phyloP scores from a whole-genome alignment of 495 filamentous ascomycete genomes.

The Lasiosphaeriaceae sp. region DNA sequence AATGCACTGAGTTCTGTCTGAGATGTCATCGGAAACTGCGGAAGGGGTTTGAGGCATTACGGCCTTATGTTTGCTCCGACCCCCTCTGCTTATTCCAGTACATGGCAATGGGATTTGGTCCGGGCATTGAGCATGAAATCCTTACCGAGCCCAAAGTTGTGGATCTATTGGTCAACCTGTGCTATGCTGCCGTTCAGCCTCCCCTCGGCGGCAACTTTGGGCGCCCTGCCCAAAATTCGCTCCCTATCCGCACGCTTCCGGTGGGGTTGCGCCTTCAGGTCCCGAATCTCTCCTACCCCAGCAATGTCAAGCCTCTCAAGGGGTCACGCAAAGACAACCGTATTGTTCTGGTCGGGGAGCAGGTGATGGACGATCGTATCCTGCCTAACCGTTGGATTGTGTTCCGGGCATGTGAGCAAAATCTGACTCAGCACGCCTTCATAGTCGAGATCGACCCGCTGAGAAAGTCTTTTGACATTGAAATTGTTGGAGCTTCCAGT shows the following conservation, averaged over 20 bases:
- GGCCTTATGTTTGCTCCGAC: slow-evolving; percentile 83
- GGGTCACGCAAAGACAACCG: not conserved
- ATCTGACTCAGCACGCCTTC: not conserved
- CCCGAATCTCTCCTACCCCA: slow-evolving; percentile 7
- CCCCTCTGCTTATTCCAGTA: slow-evolving; percentile 87
- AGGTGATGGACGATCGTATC: not conserved
- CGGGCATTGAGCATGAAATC: slow-evolving; percentile 82
- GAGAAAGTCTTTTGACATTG: slow-evolving; percentile 1
- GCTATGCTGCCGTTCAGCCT: slow-evolving; percentile 54
- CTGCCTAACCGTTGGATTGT: slow-evolving; percentile 15
- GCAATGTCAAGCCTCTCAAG: not conserved
- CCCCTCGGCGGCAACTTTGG: too few species aligned
- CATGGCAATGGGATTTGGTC: slow-evolving; percentile 81
- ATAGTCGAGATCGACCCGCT: not conserved
- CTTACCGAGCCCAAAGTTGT: slow-evolving; percentile 76
- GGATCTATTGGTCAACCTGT: slow-evolving; percentile 81
- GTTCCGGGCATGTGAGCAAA: slow-evolving; percentile 4
- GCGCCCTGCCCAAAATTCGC: not conserved
- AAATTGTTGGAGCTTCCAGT: slow-evolving; percentile 3
- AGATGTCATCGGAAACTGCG: slow-evolving; percentile 73
- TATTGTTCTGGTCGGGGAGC: not conserved
- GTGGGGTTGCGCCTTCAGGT: slow-evolving; percentile 19
- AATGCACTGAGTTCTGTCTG: slow-evolving; percentile 83
- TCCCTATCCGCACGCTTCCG: slow-evolving; percentile 23
- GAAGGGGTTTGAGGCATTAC: slow-evolving; percentile 77